phyloP scores from a whole-genome alignment of 306 rosid genomes.

The Clitoria ternatea region DNA sequence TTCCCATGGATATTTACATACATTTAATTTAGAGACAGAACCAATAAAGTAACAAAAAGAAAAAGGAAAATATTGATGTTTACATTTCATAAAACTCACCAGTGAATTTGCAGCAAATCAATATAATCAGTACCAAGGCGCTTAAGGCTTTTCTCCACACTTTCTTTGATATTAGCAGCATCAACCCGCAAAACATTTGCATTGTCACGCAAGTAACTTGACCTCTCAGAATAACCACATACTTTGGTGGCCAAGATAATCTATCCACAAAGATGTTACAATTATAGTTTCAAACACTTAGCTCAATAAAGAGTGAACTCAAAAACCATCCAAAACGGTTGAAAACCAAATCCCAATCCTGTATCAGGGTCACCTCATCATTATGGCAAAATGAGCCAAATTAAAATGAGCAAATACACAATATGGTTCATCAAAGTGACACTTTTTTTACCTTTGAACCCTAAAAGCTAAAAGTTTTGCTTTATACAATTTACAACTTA shows the following conservation, averaged over 20 bases:
- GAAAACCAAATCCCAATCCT: conserved; percentile 17
- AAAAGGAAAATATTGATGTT: neutral
- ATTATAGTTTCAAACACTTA: conserved; percentile 12
- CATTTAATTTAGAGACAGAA: neutral
- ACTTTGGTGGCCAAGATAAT: conserved; percentile 79
- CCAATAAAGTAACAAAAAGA: neutral
- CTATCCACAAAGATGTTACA: conserved; percentile 33
- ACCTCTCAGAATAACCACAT: conserved; percentile 73
- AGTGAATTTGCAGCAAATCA: conserved; percentile 91
- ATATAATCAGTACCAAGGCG: conserved; percentile 93
- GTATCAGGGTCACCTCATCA: neutral
- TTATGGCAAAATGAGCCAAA: conserved; percentile 1
- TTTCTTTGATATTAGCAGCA: conserved; percentile 74
- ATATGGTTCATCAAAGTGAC: no score
- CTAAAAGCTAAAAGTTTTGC: no score
- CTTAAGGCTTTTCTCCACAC: conserved; percentile 92
- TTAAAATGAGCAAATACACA: no score
- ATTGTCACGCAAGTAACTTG: conserved; percentile 62
- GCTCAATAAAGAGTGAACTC: neutral
- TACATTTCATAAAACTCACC: conserved; percentile 44
- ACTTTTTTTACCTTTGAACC: no score
- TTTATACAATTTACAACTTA: no score
- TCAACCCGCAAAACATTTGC: conserved; percentile 69
- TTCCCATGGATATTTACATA: neutral
- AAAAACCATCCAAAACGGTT: neutral